Percentiles rank a stretch among this genome's conserved stretches.
Evolutionary conservation across 1,284 basidiomycete species (phyloP).

Genomic region (Farysia itapuensis): DNA sequence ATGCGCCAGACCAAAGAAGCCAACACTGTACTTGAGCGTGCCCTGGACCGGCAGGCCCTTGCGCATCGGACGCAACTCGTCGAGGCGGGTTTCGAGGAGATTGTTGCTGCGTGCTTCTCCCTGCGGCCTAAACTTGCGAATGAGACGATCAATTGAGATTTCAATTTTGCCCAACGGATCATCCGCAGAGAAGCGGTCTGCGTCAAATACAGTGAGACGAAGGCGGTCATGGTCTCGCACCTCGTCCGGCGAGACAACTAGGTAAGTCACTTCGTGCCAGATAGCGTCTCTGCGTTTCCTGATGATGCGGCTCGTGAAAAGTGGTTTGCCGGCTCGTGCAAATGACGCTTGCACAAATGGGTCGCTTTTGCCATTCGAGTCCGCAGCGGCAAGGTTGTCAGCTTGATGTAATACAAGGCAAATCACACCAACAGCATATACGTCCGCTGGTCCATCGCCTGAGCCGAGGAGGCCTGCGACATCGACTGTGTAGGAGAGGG

Average conservation of each 20-base stretch:
- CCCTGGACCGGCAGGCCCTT: constrained; percentile 36
- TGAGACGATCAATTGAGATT: constrained; percentile 41
- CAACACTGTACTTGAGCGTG: constrained; percentile 49
- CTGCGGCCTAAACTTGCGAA: constrained; percentile 20
- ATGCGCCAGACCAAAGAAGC: constrained; percentile 45
- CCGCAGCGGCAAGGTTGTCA: constrained; percentile 43
- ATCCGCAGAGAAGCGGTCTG: constrained; percentile 55
- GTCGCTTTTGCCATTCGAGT: constrained; percentile 48
- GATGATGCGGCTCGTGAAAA: constrained; percentile 46
- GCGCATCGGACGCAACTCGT: constrained; percentile 40
- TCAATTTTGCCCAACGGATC: constrained; percentile 54
- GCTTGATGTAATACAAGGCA: constrained; percentile 49
- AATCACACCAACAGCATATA: constrained; percentile 48
- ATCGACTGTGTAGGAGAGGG: constrained; percentile 49
- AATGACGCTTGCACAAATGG: constrained; percentile 51
- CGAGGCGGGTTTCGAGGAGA: constrained; percentile 41
- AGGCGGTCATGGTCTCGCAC: constrained; percentile 47
- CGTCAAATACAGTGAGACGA: constrained; percentile 48
- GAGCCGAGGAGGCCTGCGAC: constrained; percentile 43
- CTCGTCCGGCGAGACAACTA: constrained; percentile 49
- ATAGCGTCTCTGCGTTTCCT: constrained; percentile 39
- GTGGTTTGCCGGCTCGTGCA: constrained; percentile 44
- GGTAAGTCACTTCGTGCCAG: constrained; percentile 49
- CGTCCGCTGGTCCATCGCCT: constrained; percentile 47
- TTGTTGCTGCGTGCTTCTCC: constrained; percentile 17